Base-by-base conservation (phyloP, 805 yeast genomes). In the Wickerhamiella musiphila region DNA sequence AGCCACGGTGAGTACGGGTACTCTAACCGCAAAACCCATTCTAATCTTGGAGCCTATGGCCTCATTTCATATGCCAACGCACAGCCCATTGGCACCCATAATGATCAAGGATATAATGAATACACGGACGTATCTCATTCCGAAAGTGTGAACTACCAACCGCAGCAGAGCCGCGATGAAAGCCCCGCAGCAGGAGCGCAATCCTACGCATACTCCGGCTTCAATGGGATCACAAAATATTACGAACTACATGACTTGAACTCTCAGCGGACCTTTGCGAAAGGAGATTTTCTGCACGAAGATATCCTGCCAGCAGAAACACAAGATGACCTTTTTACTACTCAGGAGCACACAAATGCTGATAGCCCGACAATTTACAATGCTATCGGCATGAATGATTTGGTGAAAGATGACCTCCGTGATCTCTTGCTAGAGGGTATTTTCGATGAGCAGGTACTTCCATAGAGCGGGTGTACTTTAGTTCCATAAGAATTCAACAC, bases 251-350 rank as follows among this genome's bases (percentile, higher is more conserved):
- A 10, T 11, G 14, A 27, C 9, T 6, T 17, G 8, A 5, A 20
- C 7, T 12, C 13, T 16, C 12, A 17, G 19, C 18, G 11, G 5
- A 7, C 18, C 11, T 23, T 9, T 14, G 31, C n/a, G 13, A 15
- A 6, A 1, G 23, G 12, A 6, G 26, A n/a, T 9, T 23, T 34
- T 9, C 33, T 36, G 9, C 24, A 36, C 18, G 18, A 25, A 5
- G 40, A 36, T 14, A 18, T 36, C 16, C 27, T 36, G 5, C 40
- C 40, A 3, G 6, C 16, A n/a, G 33, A 31, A 4, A 31, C 31
- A 22, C 40, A 36, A 14, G 9, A 8, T 13, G 19, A 26, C 11
- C 24, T 12, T 3, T 36, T 28, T 16, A 21, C 28, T 13, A 23
- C 19, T 14, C 32, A 28, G 8, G 40, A 36, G 29, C 34, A 31